Evolutionary conservation across 2,329 filamentous ascomycete genomes (phyloP).

Genomic region (Aspergillus neoniger): DNA sequence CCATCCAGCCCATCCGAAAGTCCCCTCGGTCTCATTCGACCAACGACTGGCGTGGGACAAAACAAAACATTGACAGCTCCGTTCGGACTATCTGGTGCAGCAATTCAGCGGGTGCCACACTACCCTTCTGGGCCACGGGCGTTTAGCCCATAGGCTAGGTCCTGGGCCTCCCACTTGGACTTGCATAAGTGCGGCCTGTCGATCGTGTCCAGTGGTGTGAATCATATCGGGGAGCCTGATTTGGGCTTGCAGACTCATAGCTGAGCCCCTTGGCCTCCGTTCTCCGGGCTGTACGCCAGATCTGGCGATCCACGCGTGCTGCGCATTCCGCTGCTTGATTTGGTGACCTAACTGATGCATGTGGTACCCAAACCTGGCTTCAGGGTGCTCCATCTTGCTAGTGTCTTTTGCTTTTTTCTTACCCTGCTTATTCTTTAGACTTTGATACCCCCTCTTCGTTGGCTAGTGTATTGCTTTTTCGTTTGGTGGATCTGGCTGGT

Average conservation of each 20-base stretch:
- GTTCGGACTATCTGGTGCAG: conserved; percentile 14
- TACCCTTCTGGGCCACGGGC: conserved; percentile 26
- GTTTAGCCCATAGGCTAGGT: conserved; percentile 27
- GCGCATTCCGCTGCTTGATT: conserved; percentile 12
- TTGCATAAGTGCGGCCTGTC: conserved; percentile 38
- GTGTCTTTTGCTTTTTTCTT: conserved; percentile 4
- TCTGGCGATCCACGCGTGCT: conserved; percentile 20
- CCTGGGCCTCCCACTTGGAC: conserved; percentile 28
- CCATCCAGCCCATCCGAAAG: conserved; percentile 12
- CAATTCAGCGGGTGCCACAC: conserved; percentile 17
- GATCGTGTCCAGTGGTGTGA: conserved; percentile 28
- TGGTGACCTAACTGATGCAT: conserved; percentile 17
- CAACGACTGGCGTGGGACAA: conserved; percentile 11
- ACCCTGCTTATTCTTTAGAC: conserved; percentile 10
- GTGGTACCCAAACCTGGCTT: conserved; percentile 15
- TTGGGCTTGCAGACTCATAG: conserved; percentile 19
- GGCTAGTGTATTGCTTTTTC: conserved; percentile 25
- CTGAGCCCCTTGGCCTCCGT: conserved; percentile 12
- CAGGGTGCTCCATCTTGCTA: conserved; percentile 3
- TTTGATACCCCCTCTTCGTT: conserved; percentile 20
- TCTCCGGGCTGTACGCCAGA: conserved; percentile 17
- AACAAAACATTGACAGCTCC: conserved; percentile 5
- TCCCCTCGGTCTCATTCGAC: conserved; percentile 6
- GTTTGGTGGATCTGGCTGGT: conserved; percentile 32
- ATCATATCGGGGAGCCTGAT: conserved; percentile 10